phyloP scores from a whole-genome alignment of 1,284 basidiomycete genomes.

The Baeospora myosura region DNA sequence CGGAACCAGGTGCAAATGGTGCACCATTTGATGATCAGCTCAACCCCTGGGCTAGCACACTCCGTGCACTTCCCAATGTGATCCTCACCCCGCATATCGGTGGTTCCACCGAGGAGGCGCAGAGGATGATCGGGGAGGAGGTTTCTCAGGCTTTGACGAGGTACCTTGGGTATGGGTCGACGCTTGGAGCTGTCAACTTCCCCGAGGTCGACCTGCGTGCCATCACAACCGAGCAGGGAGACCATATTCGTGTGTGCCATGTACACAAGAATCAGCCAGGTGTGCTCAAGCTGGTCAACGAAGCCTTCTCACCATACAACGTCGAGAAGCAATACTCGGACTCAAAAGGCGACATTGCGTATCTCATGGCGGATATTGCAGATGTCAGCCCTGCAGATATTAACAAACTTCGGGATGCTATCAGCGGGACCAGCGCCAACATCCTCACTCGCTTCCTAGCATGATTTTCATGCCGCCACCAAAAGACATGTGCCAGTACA shows the following conservation, averaged over 20 bases:
- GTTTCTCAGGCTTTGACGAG: conserved; percentile 81
- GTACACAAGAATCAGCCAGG: conserved; percentile 97
- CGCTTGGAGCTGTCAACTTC: conserved; percentile 94
- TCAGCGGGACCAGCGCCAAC: conserved; percentile 78
- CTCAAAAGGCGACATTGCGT: conserved; percentile 91
- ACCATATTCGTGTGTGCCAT: conserved; percentile 87
- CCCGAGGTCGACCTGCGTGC: conserved; percentile 95
- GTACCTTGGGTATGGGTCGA: conserved; percentile 91
- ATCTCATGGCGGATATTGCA: conserved; percentile 93
- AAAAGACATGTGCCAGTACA: background rate
- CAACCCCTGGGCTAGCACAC: conserved; percentile 72
- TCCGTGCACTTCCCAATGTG: conserved; percentile 76
- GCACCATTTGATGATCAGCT: conserved; percentile 79
- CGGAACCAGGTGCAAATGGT: conserved; percentile 89
- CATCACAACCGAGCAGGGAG: conserved; percentile 79
- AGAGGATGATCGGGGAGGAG: conserved; percentile 95
- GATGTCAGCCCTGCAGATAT: conserved; percentile 83
- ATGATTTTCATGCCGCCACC: conserved; percentile 24
- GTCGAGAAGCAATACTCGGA: conserved; percentile 99
- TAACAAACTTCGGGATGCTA: conserved; percentile 75
- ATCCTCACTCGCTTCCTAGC: conserved; percentile 83
- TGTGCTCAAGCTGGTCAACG: conserved; percentile 94
- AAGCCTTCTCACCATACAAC: conserved; percentile 88
- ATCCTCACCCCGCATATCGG: conserved; percentile 98
- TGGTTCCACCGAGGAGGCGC: conserved; percentile 98